Evolutionary conservation across 2,329 filamentous ascomycete species (phyloP).

Genomic region (Myriosclerotinia curreyana): DNA sequence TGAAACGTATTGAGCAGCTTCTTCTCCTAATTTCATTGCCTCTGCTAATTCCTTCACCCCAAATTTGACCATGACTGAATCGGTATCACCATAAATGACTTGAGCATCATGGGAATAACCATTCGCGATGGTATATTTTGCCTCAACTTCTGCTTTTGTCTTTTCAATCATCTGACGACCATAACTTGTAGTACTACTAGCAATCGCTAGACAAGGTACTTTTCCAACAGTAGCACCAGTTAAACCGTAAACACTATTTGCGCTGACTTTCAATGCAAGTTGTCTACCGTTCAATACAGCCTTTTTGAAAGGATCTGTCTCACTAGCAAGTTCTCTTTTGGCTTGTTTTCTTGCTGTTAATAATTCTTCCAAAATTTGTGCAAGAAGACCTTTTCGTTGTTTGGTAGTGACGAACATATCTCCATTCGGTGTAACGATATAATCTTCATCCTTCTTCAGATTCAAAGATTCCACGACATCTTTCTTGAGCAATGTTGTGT

Average conservation of each 20-base stretch:
- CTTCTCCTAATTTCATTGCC: slow-evolving; percentile 92
- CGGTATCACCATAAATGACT: slow-evolving; percentile 97
- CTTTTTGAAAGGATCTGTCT: slow-evolving; percentile 96
- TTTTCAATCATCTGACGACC: slow-evolving; percentile 99
- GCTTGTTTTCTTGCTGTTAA: slow-evolving; percentile 89
- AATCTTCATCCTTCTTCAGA: slow-evolving; percentile 86
- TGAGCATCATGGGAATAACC: slow-evolving; percentile 92
- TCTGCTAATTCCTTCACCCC: slow-evolving; percentile 82
- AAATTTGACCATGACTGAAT: slow-evolving; percentile 99
- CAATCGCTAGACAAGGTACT: slow-evolving; percentile 89
- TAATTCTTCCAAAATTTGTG: slow-evolving; percentile 94
- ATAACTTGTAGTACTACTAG: slow-evolving; percentile 94
- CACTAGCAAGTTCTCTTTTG: slow-evolving; percentile 81
- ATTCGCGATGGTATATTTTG: slow-evolving; percentile 85
- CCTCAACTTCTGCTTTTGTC: slow-evolving; percentile 94
- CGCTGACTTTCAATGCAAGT: slow-evolving; percentile 90
- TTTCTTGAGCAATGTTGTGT: slow-evolving; percentile 87
- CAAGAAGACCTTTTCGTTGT: slow-evolving; percentile 84
- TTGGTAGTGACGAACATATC: slow-evolving; percentile 89
- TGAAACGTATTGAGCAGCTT: slow-evolving; percentile 85
- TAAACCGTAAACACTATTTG: slow-evolving; percentile 96
- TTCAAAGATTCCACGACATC: slow-evolving; percentile 70
- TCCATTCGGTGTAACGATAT: slow-evolving; percentile 92
- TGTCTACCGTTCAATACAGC: slow-evolving; percentile 97
- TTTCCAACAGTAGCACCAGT: slow-evolving; percentile 96